These are phyloP conservation scores for Rhizopogon vulgaris DNA, from an alignment of 768 basidiomycete species.

Conservation along the genomic window DNA sequence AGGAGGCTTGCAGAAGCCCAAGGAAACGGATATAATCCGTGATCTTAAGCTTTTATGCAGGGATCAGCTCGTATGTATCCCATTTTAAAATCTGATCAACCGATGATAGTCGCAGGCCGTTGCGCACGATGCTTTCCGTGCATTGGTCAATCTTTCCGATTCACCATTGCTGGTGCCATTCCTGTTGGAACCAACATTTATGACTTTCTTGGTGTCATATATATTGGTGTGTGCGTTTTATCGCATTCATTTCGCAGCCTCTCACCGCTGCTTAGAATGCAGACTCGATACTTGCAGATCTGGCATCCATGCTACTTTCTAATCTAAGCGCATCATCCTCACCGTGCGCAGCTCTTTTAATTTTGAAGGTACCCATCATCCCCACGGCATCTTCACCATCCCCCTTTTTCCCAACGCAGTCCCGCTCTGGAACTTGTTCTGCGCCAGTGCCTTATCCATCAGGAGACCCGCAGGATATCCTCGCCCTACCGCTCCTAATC, in stretches of 20 bases:
- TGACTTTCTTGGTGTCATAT: conserved; percentile 82
- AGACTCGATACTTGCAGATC: conserved; percentile 85
- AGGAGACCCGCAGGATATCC: conserved; percentile 44
- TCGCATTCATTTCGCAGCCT: conserved; percentile 2
- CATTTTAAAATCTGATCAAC: conserved; percentile 10
- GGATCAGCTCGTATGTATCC: conserved; percentile 67
- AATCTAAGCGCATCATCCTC: conserved; percentile 78
- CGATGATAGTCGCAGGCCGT: conserved; percentile 47
- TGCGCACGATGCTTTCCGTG: conserved; percentile 92
- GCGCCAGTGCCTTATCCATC: conserved; percentile 68
- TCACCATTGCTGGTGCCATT: conserved; percentile 59
- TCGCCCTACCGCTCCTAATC: conserved; percentile 75
- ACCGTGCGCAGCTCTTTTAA: conserved; percentile 58
- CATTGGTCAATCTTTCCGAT: conserved; percentile 90
- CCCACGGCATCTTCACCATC: conserved; percentile 34
- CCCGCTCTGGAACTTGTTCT: conserved; percentile 74
- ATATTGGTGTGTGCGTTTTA: conserved; percentile 54
- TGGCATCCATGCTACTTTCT: conserved; percentile 96
- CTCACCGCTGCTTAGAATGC: conserved; percentile 54
- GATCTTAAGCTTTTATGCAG: conserved; percentile 84
- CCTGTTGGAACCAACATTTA: conserved; percentile 67
- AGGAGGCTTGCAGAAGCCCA: conserved; percentile 46
- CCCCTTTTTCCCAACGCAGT: conserved; percentile 66
- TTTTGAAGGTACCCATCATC: conserved; percentile 61
- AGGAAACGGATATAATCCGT: conserved; percentile 64